Evolutionary conservation across 306 rosid genomes (phyloP), one percentile per base, ranked within the genome.

Genomic region (Rosa persica): DNA sequence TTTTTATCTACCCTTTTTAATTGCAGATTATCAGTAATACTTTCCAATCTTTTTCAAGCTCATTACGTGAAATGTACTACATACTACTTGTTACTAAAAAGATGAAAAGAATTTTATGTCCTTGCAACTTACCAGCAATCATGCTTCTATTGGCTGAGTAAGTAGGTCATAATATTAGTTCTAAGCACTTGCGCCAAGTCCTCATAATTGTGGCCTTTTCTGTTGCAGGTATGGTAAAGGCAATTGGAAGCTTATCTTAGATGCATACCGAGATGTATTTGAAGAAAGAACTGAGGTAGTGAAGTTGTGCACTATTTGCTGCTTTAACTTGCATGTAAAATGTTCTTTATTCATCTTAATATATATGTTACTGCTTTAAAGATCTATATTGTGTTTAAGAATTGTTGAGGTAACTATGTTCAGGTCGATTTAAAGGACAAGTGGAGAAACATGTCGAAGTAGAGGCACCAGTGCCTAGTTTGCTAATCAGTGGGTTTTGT

Each of bases 361-460:
- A 5, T 39, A 30, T 2, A 30, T 49, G 5, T 67, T 64, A 36
- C n/a, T 27, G 77, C 34, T 20, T 27, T 75, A 74, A 80, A 60
- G 72, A 67, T 57, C 11, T 42, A 70, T 77, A 34, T 54, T 34
- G 51, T 61, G 43, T 61, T 30, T 27, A 6, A 77, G 68, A 38
- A 43, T 43, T 43, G 46, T 20, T 64, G 34, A 72, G 80, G 48
- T 69, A 70, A 43, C 47, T 11, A 55, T 79, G 73, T 65, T 39
- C 77, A 92, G 98, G 98, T 89, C 70, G 97, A 94, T 89, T 78
- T 94, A 70, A 94, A 94, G 88, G 97, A 94, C 84, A 92, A 90
- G 61, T 94, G 97, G 98, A 83, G 97, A 81, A 94, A 92, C 75
- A 80, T 94, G 97, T 72, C 80, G 9, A 80, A 88, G 68, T 76